phyloP scores from a whole-genome alignment of 306 rosid genomes.

The Boehmeria nivea region DNA sequence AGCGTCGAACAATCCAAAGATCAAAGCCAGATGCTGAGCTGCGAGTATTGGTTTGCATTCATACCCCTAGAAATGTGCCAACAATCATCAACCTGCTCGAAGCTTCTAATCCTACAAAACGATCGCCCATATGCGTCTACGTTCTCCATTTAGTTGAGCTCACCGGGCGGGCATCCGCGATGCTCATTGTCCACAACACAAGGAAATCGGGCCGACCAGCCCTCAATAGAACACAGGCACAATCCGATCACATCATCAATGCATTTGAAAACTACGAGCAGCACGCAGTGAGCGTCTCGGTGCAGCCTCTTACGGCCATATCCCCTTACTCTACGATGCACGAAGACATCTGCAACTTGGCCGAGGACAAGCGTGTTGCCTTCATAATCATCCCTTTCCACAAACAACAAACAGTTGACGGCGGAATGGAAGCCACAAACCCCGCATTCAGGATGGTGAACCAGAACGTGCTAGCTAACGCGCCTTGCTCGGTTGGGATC shows the following conservation, averaged over 20 bases:
- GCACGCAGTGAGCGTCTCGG: constrained; percentile 42
- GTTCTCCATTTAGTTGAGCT: constrained; percentile 84
- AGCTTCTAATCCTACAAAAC: constrained; percentile 69
- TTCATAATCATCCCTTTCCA: constrained; percentile 78
- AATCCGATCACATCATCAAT: constrained; percentile 77
- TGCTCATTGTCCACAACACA: constrained; percentile 85
- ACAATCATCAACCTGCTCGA: constrained; percentile 82
- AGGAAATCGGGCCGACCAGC: constrained; percentile 48
- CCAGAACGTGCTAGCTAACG: constrained; percentile 59
- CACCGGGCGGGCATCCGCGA: constrained; percentile 88
- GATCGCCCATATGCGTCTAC: constrained; percentile 68
- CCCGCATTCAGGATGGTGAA: constrained; percentile 56
- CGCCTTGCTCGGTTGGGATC: constrained; percentile 89
- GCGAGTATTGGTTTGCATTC: constrained; percentile 59
- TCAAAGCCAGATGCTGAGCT: constrained; percentile 60
- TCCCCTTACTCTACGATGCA: constrained; percentile 95
- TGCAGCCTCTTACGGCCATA: constrained; percentile 72
- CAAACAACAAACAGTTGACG: constrained; percentile 89
- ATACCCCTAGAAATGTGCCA: constrained; percentile 77
- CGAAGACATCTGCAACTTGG: constrained; percentile 73
- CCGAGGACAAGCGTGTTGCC: constrained; percentile 72
- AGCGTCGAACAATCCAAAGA: constrained; percentile 56
- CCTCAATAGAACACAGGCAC: constrained; percentile 67
- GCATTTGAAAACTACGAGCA: constrained; percentile 80
- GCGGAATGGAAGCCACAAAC: constrained; percentile 89